Percentiles rank a stretch among this genome's conserved stretches.
Conservation (phyloP, 2,329 filamentous ascomycete genomes). For the Nothopassalora personata region DNA sequence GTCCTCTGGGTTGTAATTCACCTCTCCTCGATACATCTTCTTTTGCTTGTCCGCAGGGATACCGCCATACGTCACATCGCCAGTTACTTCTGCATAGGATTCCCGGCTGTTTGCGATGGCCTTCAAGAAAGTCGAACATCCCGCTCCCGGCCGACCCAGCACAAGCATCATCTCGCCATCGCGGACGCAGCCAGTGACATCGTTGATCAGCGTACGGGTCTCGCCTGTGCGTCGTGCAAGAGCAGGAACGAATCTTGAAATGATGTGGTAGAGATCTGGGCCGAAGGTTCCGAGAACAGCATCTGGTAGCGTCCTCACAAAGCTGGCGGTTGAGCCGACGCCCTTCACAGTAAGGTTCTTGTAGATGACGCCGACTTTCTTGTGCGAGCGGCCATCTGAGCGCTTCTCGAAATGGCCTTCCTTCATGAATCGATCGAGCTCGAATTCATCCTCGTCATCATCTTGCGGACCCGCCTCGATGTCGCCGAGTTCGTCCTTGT, state of each 20-base stretch:
- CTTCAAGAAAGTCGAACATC: conserved; percentile 73
- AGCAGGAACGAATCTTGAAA: conserved; percentile 51
- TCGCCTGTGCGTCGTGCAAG: conserved; percentile 47
- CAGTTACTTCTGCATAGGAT: conserved; percentile 60
- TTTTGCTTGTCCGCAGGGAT: conserved; percentile 63
- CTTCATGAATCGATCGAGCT: conserved; percentile 64
- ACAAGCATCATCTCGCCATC: conserved; percentile 66
- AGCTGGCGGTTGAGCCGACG: conserved; percentile 59
- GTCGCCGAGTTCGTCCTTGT: conserved; percentile 29
- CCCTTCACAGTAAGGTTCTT: conserved; percentile 72
- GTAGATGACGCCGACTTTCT: conserved; percentile 73
- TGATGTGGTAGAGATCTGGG: conserved; percentile 65
- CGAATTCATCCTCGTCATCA: conserved; percentile 52
- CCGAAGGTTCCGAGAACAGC: conserved; percentile 75
- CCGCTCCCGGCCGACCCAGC: conserved; percentile 66
- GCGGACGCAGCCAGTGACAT: conserved; percentile 62
- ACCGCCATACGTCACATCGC: conserved; percentile 67
- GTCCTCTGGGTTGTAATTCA: conserved; percentile 73
- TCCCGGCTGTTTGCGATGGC: conserved; percentile 65
- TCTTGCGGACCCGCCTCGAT: conserved; percentile 40
- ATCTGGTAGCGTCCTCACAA: conserved; percentile 67
- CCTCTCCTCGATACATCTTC: conserved; percentile 66
- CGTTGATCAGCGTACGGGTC: conserved; percentile 55
- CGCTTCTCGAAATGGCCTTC: conserved; percentile 73
- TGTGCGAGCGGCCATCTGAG: conserved; percentile 61